A percentile compares a stretch with the other conserved stretches of the same genome.
phyloP scores from a whole-genome alignment of 225 moss, liverwort and hornwort genomes.

The Rhytidiadelphus loreus region DNA sequence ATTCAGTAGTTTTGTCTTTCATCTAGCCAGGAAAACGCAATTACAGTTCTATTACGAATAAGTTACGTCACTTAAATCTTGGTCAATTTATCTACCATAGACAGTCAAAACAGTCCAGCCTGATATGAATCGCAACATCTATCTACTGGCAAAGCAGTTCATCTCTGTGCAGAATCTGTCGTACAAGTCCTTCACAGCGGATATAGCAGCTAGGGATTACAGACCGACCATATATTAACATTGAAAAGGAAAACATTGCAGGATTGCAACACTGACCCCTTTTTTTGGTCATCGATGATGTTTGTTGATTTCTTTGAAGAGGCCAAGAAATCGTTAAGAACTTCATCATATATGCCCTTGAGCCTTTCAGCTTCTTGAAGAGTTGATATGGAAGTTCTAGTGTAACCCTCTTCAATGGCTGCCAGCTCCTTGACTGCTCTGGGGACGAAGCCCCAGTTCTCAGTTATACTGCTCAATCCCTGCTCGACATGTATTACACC shows the following conservation, averaged over 20 bases:
- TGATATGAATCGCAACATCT: background rate
- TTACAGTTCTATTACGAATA: background rate
- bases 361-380: constrained; percentile 68
- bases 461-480: constrained; percentile 54
- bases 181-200: background rate
- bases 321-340: constrained; percentile 15
- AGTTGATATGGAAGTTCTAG: constrained; percentile 12
- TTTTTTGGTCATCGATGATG: background rate
- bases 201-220: background rate
- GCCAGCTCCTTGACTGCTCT: constrained; percentile 62
- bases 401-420: constrained; percentile 25
- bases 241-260: background rate
- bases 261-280: background rate
- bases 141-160: background rate
- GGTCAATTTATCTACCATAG: background rate
- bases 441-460: constrained; percentile 77
- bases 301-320: background rate
- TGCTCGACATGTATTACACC: background rate
- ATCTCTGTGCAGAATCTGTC: background rate
- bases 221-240: background rate
- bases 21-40: background rate
- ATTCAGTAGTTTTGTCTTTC: background rate
- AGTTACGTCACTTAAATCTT: background rate
- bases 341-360: constrained; percentile 48
- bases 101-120: background rate